phyloP scores from a whole-genome alignment of 148 eudicot genomes.

The Bassia scoparia region DNA sequence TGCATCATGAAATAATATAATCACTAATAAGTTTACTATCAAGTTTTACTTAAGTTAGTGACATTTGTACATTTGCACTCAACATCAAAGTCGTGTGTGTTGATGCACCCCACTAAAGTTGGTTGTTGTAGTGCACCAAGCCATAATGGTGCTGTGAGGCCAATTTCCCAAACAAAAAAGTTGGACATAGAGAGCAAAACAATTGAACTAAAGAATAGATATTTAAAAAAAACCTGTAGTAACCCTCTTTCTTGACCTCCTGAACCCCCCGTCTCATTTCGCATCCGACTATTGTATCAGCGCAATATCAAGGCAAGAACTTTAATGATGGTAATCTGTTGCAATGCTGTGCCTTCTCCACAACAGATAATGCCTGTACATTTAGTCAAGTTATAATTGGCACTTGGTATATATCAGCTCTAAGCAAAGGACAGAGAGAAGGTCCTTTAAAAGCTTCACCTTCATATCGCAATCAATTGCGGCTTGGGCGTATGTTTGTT shows the following conservation, averaged over 20 bases:
- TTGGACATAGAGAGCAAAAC: no score
- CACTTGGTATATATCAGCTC: conserved; percentile 1
- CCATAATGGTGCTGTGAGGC: no score
- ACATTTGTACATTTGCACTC: no score
- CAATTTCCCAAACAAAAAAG: no score
- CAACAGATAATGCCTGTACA: conserved; percentile 65
- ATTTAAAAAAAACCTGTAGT: conserved; percentile 67
- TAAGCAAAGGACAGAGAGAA: neutral
- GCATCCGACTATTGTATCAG: conserved; percentile 79
- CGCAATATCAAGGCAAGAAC: conserved; percentile 82
- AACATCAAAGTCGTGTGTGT: no score
- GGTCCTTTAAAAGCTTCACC: conserved; percentile 37
- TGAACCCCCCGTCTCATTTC: conserved; percentile 86
- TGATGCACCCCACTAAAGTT: no score
- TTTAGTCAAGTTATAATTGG: neutral
- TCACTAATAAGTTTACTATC: no score
- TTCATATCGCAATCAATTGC: conserved; percentile 94
- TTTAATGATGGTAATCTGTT: conserved; percentile 72
- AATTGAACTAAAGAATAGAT: no score
- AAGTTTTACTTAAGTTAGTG: no score
- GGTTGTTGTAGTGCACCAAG: no score
- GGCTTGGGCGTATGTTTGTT: conserved; percentile 57
- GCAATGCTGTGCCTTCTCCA: conserved; percentile 60
- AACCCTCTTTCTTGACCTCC: conserved; percentile 96
- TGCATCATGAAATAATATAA: no score